Evolutionary conservation across 208 protist species (phyloP).

Genomic region (Leishmania gerbilli): DNA sequence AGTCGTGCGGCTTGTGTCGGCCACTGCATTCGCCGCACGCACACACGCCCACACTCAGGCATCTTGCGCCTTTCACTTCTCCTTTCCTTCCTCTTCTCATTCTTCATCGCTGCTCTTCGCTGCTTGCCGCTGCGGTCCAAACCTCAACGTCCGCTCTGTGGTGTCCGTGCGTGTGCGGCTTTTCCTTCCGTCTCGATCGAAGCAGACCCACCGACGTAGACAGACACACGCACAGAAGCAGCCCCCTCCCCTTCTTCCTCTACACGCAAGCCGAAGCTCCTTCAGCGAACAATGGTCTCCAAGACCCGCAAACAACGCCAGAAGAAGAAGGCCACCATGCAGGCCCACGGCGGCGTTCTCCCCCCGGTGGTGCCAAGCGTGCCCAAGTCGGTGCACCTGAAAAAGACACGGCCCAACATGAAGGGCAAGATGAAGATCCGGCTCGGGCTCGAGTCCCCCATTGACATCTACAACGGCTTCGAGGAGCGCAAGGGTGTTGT

Average conservation of each 20-base stretch:
- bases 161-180: too few species aligned
- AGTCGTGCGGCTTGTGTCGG: neutral
- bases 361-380: conserved; percentile 60
- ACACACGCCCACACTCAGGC: neutral
- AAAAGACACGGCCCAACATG: conserved; percentile 90
- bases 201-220: neutral
- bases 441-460: conserved; percentile 76
- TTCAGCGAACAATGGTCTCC: conserved; percentile 69
- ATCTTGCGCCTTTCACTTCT: neutral
- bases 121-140: neutral
- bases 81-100: neutral
- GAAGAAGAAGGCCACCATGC: conserved; percentile 68
- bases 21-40: neutral
- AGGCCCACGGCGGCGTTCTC: conserved; percentile 67
- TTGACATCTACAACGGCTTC: conserved; percentile 88
- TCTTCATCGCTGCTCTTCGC: neutral
- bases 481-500: conserved; percentile 84
- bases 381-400: conserved; percentile 85
- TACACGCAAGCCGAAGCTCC: neutral
- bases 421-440: conserved; percentile 92
- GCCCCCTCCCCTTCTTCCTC: neutral
- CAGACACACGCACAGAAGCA: neutral
- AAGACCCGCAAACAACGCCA: conserved; percentile 89
- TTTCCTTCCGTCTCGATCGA: neutral
- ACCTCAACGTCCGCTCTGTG: too few species aligned